Base-by-base conservation (phyloP, 73 alveolate species). In the Stentor coeruleus region DNA sequence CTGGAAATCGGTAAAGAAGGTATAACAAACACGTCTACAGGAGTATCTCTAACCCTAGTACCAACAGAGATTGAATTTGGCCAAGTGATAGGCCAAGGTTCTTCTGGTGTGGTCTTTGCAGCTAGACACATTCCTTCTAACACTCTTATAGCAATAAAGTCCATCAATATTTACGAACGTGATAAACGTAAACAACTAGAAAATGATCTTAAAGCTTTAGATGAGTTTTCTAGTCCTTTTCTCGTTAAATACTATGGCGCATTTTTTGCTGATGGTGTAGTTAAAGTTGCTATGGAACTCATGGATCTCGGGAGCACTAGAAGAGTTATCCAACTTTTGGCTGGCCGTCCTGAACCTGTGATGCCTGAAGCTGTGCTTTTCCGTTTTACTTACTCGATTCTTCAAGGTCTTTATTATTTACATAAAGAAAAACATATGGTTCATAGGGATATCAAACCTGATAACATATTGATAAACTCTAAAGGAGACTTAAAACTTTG, bases 181-280 rank as follows among this genome's bases (percentile, higher is more conserved):
- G 96, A 86, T 75, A 87, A 88, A 77, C 81, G 98, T 60, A 89
- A 87, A 38, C 94, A 95, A 85, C 93, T 95, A 15, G 92, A 92
- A 59, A 95, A 95, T 74, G 99, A 95, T 83, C 85, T 95, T 59
- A 91, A 90, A 76, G 91, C 92, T 55, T 89, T 95, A 74, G 83
- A 91, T 49, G 86, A 92, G 74, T 93, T 89, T 81, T 74, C 83
- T 74, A 91, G 98, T 59, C 92, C 93, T 26, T 93, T 90, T 83
- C 81, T 95, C 55, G 93, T 95, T 35, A 79, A 93, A 66, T 95
- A 93, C 90, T 92, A 91, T 87, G 99, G 99, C 14, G 99, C 98
- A 1, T 86, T 82, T 79, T 95, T 87, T 82, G 95, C 88, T 36
- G 98, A 95, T 87, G 99, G 99, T 36, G 84, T 88, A 59, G 99